Base-by-base conservation (phyloP, 1,139 yeast genomes). In the Arxiozyma slooffiae region DNA sequence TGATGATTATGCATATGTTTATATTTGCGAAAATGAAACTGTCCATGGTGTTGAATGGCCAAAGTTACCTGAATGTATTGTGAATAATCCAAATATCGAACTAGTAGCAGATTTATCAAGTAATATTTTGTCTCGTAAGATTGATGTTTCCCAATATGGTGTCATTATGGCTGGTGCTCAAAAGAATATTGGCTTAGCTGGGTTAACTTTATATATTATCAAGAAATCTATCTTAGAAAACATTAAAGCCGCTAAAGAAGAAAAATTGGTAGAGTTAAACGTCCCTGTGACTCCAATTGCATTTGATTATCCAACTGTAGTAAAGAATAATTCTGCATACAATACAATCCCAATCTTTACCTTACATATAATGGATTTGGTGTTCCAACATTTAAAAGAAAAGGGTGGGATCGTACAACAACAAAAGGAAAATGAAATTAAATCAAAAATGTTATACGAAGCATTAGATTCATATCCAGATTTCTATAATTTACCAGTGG, bases 91-190 rank as follows among this genome's bases (percentile, higher is more conserved):
- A 8, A 76, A 75, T 36, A 83, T 85, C 45, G 95, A 85, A 65
- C 71, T 90, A 56, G 96, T 89, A 14, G 92, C 96, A 24, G 98
- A 92, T 67, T 82, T 90, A 84, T 89, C 97, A 0, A 90, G 97
- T 47, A 88, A 92, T 69, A 84, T 92, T 63, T 75, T 92, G 57
- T 87, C 96, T 23, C 83, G 86, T 60, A 71, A 78, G 58, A 67
- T 92, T 46, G 96, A 92, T 62, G 84, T 92, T 46, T 74, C 87
- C 52, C 82, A 85, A 67, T 90, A 80, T 63, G 97, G 97, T 49
- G 73, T 89, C 44, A 82, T 92, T 54, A 78, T 82, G 80, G 95
- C 94, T n/a, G 98, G 98, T 53, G 98, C 97, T 20, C 98, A 92
- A 71, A 92, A 92, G 71, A 92, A 92, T 67, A 88, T 92, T 63